These are phyloP conservation scores for Ophiobolus disseminans DNA, from an alignment of 2,329 filamentous ascomycete species.

Conservation along the genomic window DNA sequence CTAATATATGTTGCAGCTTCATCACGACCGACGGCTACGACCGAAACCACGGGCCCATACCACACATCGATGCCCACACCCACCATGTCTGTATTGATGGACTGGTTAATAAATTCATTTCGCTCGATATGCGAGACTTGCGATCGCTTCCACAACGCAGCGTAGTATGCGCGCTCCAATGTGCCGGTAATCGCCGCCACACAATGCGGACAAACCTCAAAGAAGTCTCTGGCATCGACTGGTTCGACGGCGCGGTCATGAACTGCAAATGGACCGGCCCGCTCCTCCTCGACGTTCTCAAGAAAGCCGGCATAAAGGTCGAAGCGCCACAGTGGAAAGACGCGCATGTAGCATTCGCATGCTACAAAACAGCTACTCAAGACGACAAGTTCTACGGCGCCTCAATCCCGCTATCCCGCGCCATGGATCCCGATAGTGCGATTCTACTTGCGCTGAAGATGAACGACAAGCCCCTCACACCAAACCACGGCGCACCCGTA, in stretches of 20 bases:
- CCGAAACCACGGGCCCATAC: slow-evolving; percentile 64
- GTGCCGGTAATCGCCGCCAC: slow-evolving; percentile 66
- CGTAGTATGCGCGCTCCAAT: slow-evolving; percentile 65
- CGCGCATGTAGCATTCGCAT: slow-evolving; percentile 64
- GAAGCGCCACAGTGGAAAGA: slow-evolving; percentile 35
- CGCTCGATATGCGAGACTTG: slow-evolving; percentile 58
- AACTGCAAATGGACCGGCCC: slow-evolving; percentile 64
- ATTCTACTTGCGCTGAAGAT: slow-evolving; percentile 50
- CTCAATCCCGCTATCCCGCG: slow-evolving; percentile 54
- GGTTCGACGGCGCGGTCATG: slow-evolving; percentile 67
- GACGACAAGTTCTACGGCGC: slow-evolving; percentile 67
- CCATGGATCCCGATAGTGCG: slow-evolving; percentile 23
- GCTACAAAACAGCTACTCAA: slow-evolving; percentile 59
- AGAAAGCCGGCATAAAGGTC: slow-evolving; percentile 53
- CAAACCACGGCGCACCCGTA: slow-evolving; percentile 61
- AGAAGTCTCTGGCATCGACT: slow-evolving; percentile 66
- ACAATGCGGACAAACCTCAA: slow-evolving; percentile 66
- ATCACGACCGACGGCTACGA: slow-evolving; percentile 61
- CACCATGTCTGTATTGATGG: slow-evolving; percentile 60
- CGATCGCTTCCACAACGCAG: slow-evolving; percentile 60
- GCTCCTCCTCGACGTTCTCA: slow-evolving; percentile 60
- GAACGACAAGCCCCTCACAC: slow-evolving; percentile 57
- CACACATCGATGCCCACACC: slow-evolving; percentile 52
- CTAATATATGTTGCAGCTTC: slow-evolving; percentile 47
- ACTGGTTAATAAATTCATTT: slow-evolving; percentile 53